Base-by-base conservation (phyloP, 179 eudicot genomes). In the Pouteria campechiana region DNA sequence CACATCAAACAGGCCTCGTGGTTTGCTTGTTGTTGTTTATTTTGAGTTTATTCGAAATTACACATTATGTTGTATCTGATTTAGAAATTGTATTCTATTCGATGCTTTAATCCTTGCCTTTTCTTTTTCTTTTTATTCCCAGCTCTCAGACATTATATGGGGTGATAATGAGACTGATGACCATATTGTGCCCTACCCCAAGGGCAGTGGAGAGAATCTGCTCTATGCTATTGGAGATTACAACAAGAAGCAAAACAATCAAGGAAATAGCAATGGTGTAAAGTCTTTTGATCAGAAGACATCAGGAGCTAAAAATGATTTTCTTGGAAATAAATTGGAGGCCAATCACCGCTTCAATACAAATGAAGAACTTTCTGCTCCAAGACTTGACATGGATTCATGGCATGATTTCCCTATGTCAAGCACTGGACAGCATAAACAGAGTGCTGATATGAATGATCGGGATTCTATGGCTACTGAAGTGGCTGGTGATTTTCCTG, bases 111-210 rank as follows among this genome's bases (percentile, higher is more conserved):
- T n/a, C n/a, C n/a, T n/a, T n/a, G n/a, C n/a, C n/a, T n/a, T n/a
- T n/a, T n/a, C n/a, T n/a, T n/a, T n/a, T n/a, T n/a, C n/a, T 54
- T 48, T n/a, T 1, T 29, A 17, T 41, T 67, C 58, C 51, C 80
- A 87, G 94, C 41, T 87, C 37, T 65, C 78, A 41, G 66, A 74
- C 61, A 74, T 87, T 45, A 60, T 83, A 79, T 83, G 96, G 90
- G 83, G 76, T 37, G 94, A 74, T 47, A 66, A 60, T n/a, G 83
- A 74, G 63, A 68, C 56, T 72, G 90, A 74, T 58, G 94, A 72
- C 35, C 87, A 70, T 34, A 77, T 74, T 66, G 94, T 79, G 45
- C 79, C 85, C 20, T 70, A 60, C 65, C 68, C 79, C n/a, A 74
- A 70, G 60, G 70, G 56, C 50, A 42, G 33, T 51, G 78, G 71